Evolutionary conservation across 1,139 yeast species (phyloP).

Genomic region (Cylindricascospora bacillispora): DNA sequence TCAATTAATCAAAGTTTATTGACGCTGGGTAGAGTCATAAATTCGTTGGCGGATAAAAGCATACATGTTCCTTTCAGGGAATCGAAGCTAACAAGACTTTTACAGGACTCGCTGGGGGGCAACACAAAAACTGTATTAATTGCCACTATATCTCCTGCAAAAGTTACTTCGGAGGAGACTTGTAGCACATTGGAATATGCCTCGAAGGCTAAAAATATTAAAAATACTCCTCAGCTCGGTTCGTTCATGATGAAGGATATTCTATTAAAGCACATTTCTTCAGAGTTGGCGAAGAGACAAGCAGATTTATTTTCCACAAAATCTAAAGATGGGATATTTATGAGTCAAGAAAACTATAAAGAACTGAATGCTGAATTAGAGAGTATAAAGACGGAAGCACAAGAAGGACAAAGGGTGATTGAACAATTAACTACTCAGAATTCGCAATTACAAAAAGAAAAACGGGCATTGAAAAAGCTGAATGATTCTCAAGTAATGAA

Average conservation of each 20-base stretch:
- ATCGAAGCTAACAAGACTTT: conserved; percentile 47
- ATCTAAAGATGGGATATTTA: conserved; percentile 24
- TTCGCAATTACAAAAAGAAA: conserved; percentile 74
- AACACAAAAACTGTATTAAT: conserved; percentile 52
- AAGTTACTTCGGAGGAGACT: conserved; percentile 48
- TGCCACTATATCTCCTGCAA: conserved; percentile 59
- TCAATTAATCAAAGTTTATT: conserved; percentile 53
- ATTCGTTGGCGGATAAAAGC: conserved; percentile 34
- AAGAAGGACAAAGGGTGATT: conserved; percentile 73
- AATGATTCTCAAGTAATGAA: conserved; percentile 82
- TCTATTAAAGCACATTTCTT: conserved; percentile 42
- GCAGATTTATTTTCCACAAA: conserved; percentile 50
- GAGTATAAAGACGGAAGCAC: conserved; percentile 84
- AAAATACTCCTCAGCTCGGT: conserved; percentile 46
- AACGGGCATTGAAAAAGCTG: conserved; percentile 39
- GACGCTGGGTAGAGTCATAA: conserved; percentile 54
- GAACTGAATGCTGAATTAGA: conserved; percentile 91
- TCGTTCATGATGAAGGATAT: conserved; percentile 37
- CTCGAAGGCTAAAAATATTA: conserved; percentile 49
- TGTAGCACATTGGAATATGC: conserved; percentile 55
- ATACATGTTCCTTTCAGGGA: conserved; percentile 53
- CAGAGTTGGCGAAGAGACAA: conserved; percentile 42
- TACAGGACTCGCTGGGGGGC: conserved; percentile 59
- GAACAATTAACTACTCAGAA: conserved; percentile 43
- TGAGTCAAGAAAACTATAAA: conserved; percentile 50